Conservation (phyloP, 805 yeast genomes). For the Maudiozyma turicensis region DNA sequence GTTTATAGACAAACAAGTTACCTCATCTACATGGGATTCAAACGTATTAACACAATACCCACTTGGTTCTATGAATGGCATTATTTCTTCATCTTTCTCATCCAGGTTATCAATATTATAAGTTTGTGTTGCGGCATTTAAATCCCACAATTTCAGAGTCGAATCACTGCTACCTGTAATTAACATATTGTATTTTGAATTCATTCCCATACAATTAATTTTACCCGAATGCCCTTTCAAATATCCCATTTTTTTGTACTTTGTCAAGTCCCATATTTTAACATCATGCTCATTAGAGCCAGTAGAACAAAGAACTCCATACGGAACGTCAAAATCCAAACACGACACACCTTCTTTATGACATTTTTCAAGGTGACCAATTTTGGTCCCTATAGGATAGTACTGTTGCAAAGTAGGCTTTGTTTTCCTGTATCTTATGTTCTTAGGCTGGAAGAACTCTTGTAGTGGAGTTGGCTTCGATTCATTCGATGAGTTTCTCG, state of each 20-base stretch:
- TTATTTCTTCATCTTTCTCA: too few relatives aligned
- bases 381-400: conserved; percentile 49
- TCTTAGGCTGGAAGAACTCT: conserved; percentile 21
- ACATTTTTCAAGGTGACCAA: conserved; percentile 37
- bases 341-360: conserved; percentile 46
- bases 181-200: conserved; percentile 35
- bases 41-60: conserved; percentile 37
- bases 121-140: conserved; percentile 20
- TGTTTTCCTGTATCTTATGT: conserved; percentile 36
- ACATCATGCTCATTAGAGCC: conserved; percentile 63
- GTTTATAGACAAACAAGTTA: conserved; percentile 52
- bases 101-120: conserved; percentile 3
- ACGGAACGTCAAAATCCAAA: conserved; percentile 64
- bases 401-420: conserved; percentile 57
- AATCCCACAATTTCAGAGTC: conserved; percentile 51
- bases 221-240: conserved; percentile 53
- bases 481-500: neutral
- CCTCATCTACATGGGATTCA: conserved; percentile 57
- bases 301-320: conserved; percentile 69
- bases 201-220: conserved; percentile 51
- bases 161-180: conserved; percentile 56
- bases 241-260: conserved; percentile 39
- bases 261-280: conserved; percentile 73
- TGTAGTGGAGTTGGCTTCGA: neutral
- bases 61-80: conserved; percentile 1